Conservation (phyloP, 2,329 filamentous ascomycete species). For the Fusarium drepaniforme region DNA sequence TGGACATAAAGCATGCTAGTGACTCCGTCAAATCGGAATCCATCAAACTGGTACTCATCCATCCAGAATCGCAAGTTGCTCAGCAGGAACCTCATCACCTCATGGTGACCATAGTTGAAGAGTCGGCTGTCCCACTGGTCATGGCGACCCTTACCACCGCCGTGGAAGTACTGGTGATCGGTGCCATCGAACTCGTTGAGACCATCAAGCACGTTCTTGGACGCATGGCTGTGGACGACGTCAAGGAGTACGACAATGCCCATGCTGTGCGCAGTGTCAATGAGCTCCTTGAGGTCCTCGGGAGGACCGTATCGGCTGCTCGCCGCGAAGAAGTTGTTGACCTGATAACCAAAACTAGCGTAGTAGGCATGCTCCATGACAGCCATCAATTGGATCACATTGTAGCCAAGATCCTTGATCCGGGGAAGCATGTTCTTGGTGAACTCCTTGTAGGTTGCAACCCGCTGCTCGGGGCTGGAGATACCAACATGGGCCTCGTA, state of each 20-base stretch:
- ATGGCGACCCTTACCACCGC: conserved; percentile 84
- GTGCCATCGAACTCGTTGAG: conserved; percentile 96
- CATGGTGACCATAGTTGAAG: conserved; percentile 97
- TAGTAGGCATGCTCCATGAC: conserved; percentile 99
- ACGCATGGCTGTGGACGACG: conserved; percentile 97
- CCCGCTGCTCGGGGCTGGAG: conserved; percentile 87
- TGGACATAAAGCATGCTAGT: conserved; percentile 98
- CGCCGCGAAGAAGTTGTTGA: conserved; percentile 98
- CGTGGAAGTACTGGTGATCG: conserved; percentile 96
- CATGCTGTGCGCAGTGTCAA: conserved; percentile 93
- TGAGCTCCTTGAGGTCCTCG: conserved; percentile 95
- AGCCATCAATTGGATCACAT: conserved; percentile 98
- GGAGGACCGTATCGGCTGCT: conserved; percentile 95
- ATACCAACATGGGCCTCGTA: conserved; percentile 99
- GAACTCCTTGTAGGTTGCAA: conserved; percentile 98
- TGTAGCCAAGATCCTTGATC: conserved; percentile 92
- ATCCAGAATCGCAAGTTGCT: conserved; percentile 99
- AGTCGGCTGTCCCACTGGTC: conserved; percentile 96
- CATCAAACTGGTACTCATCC: conserved; percentile 97
- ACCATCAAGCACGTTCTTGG: conserved; percentile 96
- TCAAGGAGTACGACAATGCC: conserved; percentile 93
- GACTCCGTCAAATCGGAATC: conserved; percentile 97
- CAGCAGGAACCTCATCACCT: conserved; percentile 94
- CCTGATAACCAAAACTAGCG: conserved; percentile 97
- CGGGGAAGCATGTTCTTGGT: conserved; percentile 91